Conservation (phyloP, 2,329 filamentous ascomycete genomes). For the Juglanconis oblonga region DNA sequence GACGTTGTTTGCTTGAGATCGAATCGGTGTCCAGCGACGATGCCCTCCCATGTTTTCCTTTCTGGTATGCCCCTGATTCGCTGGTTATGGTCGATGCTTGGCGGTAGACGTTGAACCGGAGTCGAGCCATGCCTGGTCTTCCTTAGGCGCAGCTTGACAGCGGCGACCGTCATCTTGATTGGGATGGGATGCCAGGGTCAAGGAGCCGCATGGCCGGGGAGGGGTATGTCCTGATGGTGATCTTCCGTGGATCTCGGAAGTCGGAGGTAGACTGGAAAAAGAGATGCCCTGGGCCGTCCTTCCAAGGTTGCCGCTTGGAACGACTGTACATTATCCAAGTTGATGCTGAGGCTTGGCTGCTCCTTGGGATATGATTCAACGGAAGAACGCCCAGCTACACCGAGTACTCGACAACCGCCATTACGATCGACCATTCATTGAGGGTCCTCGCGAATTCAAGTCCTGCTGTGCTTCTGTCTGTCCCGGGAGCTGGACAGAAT, state of each 20-base stretch:
- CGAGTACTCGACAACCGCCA: too few species aligned
- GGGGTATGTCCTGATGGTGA: neutral
- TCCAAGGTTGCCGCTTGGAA: too few species aligned
- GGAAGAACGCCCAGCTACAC: too few species aligned
- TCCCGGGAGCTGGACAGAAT: neutral
- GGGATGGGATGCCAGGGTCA: neutral
- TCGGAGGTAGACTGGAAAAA: slow-evolving; percentile 10
- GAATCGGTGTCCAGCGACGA: neutral
- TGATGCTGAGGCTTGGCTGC: too few species aligned
- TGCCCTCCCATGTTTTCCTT: too few species aligned
- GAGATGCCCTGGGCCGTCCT: neutral
- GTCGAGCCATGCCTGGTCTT: neutral
- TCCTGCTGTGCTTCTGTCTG: too few species aligned
- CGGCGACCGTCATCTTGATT: slow-evolving; percentile 2
- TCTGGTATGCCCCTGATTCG: neutral
- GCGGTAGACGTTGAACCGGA: neutral
- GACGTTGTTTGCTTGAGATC: neutral
- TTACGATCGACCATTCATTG: too few species aligned
- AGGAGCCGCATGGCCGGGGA: slow-evolving; percentile 6
- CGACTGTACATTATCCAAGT: too few species aligned
- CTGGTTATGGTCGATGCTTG: neutral
- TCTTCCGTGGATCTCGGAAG: slow-evolving; percentile 10
- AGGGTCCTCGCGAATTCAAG: too few species aligned
- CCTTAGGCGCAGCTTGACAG: too few species aligned
- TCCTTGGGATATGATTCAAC: too few species aligned